Percentiles rank a stretch among this genome's conserved stretches.
phyloP scores from a whole-genome alignment of 257 asterid genomes.

The Fraxinus anomala region DNA sequence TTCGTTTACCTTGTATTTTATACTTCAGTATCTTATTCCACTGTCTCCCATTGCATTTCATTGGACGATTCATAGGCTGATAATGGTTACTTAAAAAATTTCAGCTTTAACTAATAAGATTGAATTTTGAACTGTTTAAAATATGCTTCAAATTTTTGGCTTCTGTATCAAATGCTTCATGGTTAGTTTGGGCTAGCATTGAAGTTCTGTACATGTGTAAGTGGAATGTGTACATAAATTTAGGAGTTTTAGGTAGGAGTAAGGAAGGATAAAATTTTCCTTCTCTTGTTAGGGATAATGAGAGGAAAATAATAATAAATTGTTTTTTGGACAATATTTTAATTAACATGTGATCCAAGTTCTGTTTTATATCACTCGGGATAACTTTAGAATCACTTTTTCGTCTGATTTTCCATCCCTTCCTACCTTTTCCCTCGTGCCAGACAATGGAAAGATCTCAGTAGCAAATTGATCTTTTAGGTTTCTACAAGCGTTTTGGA shows the following conservation, averaged over 20 bases:
- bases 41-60: background rate
- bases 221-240: background rate
- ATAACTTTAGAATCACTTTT: too few relatives aligned
- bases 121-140: background rate
- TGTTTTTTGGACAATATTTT: background rate
- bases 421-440: background rate
- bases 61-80: background rate
- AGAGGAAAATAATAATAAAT: background rate
- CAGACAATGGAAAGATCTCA: background rate
- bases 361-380: background rate
- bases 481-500: conserved; percentile 7
- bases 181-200: background rate
- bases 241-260: background rate
- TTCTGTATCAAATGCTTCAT: background rate
- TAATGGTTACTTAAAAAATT: background rate
- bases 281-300: background rate
- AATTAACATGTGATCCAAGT: background rate
- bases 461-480: background rate
- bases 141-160: background rate
- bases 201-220: background rate
- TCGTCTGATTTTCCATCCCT: background rate
- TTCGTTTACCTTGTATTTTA: background rate
- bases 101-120: background rate
- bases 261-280: background rate
- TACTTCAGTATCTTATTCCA: background rate